Base-by-base conservation (phyloP, 2,329 filamentous ascomycete species). In the Fusarium proliferatum region DNA sequence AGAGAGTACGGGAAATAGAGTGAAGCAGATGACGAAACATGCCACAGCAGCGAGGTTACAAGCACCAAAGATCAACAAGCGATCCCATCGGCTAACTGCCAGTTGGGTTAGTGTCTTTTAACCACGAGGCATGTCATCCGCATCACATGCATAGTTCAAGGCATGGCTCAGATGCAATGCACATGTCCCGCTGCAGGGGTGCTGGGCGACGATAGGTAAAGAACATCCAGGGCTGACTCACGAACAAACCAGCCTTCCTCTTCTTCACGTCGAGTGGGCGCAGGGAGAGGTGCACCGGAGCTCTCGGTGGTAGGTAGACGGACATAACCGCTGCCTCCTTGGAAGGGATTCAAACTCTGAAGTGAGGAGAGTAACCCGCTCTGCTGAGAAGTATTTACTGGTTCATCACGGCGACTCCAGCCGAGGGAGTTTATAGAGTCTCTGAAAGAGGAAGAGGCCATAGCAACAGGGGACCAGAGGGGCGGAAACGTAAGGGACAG, bases 11-110 rank as follows among this genome's bases (percentile, higher is more conserved):
- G 95, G 95, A 85, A 97, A 96, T 64, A 98, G 87, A 77, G 92
- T 92, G 85, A 98, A 97, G 87, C 94, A 95, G 78, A 97, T 91
- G 81, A 97, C 90, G 86, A 99, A 98, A 86, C 97, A 96, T 76
- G 93, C 94, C 74, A 94, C 87, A 73, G 96, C 95, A 70, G 93
- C 95, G 77, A 97, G 84, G 84, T 97, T 97, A 86, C 96, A 97
- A 80, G 92, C 94, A 74, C 90, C 92, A 84, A 99, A 99, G 79
- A 98, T 90, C 82, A 99, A 88, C 80, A 98, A 86, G 65, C 96
- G 93, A 85, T 99, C 96, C 96, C 96, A 98, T 85, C 96, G 91
- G 85, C 94, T 97, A 86, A 99, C 96, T 98, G 84, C 80, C 79
- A 79, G 71, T 64, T 61, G 72, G 69, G 81, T 84, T 82, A 84